Conservation (phyloP, 108 stramenopile genomes). For the Fragilaria crotonensis region DNA sequence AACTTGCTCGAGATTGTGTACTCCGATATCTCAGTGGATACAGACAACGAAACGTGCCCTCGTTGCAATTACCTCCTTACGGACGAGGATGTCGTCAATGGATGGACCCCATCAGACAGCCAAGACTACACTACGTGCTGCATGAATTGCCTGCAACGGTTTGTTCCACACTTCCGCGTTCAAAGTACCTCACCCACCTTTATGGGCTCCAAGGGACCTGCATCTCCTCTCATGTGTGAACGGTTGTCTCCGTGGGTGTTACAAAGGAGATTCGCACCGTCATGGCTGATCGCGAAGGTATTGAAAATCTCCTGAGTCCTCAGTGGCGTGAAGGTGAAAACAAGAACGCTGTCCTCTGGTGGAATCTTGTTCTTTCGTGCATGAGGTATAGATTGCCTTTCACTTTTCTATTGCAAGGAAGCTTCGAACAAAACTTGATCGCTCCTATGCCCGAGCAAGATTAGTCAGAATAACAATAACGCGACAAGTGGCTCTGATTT, state of each 20-base stretch:
- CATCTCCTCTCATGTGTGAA: constrained; percentile 75
- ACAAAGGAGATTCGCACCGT: constrained; percentile 74
- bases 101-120: constrained; percentile 67
- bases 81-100: constrained; percentile 70
- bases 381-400: constrained; percentile 80
- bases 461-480: too few species aligned
- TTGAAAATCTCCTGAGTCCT: constrained; percentile 64
- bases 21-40: constrained; percentile 74
- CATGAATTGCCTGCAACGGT: constrained; percentile 61
- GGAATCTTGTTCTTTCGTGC: constrained; percentile 77
- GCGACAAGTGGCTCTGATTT: too few species aligned
- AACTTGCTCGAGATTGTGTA: constrained; percentile 77
- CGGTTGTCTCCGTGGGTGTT: constrained; percentile 80
- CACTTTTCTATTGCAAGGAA: constrained; percentile 71
- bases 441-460: constrained; percentile 71
- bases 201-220: constrained; percentile 60
- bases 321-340: constrained; percentile 61
- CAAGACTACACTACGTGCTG: constrained; percentile 78
- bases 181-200: constrained; percentile 67
- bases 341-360: constrained; percentile 79
- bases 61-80: constrained; percentile 68
- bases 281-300: constrained; percentile 58
- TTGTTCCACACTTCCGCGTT: constrained; percentile 78
- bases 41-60: constrained; percentile 70
- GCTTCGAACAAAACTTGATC: constrained; percentile 72